phyloP scores from a whole-genome alignment of 148 eudicot genomes.

The Diospyros kaki region DNA sequence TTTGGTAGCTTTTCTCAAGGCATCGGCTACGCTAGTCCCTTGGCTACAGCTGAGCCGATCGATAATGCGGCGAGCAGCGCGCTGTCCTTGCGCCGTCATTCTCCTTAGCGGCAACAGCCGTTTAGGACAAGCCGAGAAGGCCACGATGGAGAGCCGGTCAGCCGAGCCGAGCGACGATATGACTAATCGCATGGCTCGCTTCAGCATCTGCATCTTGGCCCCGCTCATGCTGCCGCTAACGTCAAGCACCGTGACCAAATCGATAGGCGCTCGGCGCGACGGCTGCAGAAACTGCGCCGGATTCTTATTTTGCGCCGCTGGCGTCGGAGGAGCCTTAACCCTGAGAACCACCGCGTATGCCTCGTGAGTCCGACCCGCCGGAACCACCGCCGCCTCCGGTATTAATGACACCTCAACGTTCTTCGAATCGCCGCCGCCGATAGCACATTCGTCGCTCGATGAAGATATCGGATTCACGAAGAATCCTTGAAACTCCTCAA shows the following conservation, averaged over 20 bases:
- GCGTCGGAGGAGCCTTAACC: conserved; percentile 66
- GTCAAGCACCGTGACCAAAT: conserved; percentile 75
- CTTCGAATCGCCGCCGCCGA: conserved; percentile 11
- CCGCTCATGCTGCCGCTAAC: conserved; percentile 70
- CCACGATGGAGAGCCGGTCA: conserved; percentile 68
- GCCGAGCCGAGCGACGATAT: conserved; percentile 69
- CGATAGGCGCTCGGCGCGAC: conserved; percentile 69
- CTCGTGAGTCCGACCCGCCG: conserved; percentile 43
- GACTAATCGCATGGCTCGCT: conserved; percentile 77
- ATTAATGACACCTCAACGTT: conserved; percentile 49
- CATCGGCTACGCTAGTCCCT: conserved; percentile 53
- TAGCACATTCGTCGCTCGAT: background rate
- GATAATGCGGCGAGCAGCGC: conserved; percentile 59
- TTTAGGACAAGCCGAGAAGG: conserved; percentile 56
- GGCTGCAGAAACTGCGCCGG: conserved; percentile 19
- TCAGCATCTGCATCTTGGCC: conserved; percentile 65
- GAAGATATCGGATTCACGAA: conserved; percentile 47
- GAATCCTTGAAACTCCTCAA: conserved; percentile 66
- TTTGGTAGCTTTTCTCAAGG: conserved; percentile 54
- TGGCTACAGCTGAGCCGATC: conserved; percentile 51
- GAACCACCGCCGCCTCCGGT: conserved; percentile 71
- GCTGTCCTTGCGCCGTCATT: conserved; percentile 73
- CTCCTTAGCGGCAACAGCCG: conserved; percentile 58
- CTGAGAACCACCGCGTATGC: conserved; percentile 60
- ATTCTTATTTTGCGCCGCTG: conserved; percentile 2